Percentiles rank a stretch among this genome's conserved stretches.
phyloP scores from a whole-genome alignment of 148 eudicot species.

The Oxyria digyna region DNA sequence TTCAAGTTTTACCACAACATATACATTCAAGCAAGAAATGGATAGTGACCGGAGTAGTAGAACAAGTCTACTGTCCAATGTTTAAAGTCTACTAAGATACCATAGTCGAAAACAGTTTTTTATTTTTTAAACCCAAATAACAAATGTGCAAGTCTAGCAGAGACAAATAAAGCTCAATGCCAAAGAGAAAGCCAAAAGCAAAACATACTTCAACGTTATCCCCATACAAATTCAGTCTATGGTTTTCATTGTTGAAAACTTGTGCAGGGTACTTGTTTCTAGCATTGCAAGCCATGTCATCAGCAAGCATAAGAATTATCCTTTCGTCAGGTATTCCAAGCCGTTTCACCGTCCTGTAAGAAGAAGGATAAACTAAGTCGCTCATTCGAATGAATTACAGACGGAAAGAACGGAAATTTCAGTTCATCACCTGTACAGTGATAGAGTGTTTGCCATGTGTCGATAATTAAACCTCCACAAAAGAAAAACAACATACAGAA shows the following conservation, averaged over 20 bases:
- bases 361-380: background rate
- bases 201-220: conserved; percentile 82
- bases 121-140: background rate
- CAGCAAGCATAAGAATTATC: conserved; percentile 94
- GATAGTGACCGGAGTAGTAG: background rate
- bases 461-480: conserved; percentile 85
- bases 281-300: conserved; percentile 99
- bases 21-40: background rate
- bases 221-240: conserved; percentile 85
- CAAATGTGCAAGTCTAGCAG: background rate
- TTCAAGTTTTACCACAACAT: background rate
- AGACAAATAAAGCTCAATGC: background rate
- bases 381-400: background rate
- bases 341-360: conserved; percentile 79
- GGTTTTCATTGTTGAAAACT: conserved; percentile 97
- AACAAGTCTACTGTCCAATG: too few species aligned
- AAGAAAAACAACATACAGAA: background rate
- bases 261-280: conserved; percentile 96
- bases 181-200: conserved; percentile 3
- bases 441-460: conserved; percentile 95
- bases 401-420: background rate
- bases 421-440: conserved; percentile 61
- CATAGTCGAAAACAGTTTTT: background rate
- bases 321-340: conserved; percentile 98
- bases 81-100: too few species aligned